Conservation (phyloP, 2,329 filamentous ascomycete genomes). For the Phialemonium atrogriseum region DNA sequence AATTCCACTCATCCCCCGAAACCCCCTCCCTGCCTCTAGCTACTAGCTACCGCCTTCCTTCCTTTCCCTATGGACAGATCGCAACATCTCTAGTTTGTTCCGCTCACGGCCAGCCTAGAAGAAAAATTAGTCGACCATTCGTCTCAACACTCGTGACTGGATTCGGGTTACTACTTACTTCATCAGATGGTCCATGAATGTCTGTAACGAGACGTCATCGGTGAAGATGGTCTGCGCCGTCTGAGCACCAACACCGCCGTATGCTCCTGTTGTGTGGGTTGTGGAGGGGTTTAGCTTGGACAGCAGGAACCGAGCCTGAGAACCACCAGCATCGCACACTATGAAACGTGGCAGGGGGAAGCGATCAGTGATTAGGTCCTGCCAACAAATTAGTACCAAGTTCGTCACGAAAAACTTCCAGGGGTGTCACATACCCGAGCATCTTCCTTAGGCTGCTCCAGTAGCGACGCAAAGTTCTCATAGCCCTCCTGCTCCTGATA, state of each 20-base stretch:
- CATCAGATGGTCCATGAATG: constrained; percentile 99
- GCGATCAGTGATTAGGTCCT: constrained; percentile 94
- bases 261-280: constrained; percentile 87
- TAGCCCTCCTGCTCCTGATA: constrained; percentile 98
- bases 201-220: constrained; percentile 94
- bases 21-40: constrained; percentile 2
- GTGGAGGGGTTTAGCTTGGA: constrained; percentile 97
- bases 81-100: constrained; percentile 41
- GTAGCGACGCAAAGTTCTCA: constrained; percentile 82
- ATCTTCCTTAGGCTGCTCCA: constrained; percentile 94
- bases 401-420: constrained; percentile 9
- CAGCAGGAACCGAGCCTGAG: constrained; percentile 91
- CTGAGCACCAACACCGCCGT: constrained; percentile 76
- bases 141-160: too few species aligned
- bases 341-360: constrained; percentile 99
- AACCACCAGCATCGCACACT: constrained; percentile 96
- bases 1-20: constrained; percentile 4
- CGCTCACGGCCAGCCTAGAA: constrained; percentile 50
- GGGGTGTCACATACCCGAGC: constrained; percentile 55
- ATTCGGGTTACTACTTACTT: too few species aligned
- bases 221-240: constrained; percentile 98
- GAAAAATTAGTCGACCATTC: constrained; percentile 9
- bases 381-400: constrained; percentile 2
- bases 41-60: constrained; percentile 2
- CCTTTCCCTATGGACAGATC: too few species aligned